Conservation (phyloP, 345 rosid species). For the Ricinus communis region DNA sequence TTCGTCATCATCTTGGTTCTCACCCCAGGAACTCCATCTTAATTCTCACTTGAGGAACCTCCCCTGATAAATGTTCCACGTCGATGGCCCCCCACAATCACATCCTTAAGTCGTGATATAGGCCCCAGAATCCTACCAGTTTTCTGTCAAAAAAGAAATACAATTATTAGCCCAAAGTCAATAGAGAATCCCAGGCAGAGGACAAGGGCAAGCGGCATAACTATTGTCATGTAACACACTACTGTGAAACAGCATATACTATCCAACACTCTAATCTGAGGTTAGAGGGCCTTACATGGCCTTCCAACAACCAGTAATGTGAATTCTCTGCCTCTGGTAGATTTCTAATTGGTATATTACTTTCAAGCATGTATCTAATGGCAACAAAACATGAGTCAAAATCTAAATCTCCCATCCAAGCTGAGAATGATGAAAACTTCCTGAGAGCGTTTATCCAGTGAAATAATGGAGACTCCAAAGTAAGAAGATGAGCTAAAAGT, state of each 20-base stretch:
- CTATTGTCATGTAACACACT: too few species aligned
- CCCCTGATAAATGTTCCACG: conserved; percentile 60
- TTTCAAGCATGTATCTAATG: not conserved
- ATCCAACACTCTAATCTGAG: too few species aligned
- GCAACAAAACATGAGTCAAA: not conserved
- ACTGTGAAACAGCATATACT: too few species aligned
- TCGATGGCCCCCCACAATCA: conserved; percentile 70
- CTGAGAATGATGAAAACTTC: too few species aligned
- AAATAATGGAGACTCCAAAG: too few species aligned
- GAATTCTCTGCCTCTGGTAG: not conserved
- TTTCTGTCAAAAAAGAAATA: conserved; percentile 41
- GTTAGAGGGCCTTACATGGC: too few species aligned
- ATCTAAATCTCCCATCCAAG: not conserved
- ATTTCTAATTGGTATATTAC: not conserved
- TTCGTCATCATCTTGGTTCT: conserved; percentile 42
- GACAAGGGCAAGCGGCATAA: too few species aligned
- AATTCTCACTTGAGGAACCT: conserved; percentile 47
- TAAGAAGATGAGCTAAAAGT: too few species aligned
- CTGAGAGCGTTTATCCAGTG: too few species aligned
- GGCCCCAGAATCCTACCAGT: conserved; percentile 67
- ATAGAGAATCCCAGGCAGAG: too few species aligned
- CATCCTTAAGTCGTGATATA: conserved; percentile 73
- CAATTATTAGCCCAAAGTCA: too few species aligned
- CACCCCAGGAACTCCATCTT: conserved; percentile 45
- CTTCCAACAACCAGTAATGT: too few species aligned